A percentile compares a stretch with the other conserved stretches of the same genome.
phyloP scores from a whole-genome alignment of 345 rosid genomes.

The Orychophragmus violaceus region DNA sequence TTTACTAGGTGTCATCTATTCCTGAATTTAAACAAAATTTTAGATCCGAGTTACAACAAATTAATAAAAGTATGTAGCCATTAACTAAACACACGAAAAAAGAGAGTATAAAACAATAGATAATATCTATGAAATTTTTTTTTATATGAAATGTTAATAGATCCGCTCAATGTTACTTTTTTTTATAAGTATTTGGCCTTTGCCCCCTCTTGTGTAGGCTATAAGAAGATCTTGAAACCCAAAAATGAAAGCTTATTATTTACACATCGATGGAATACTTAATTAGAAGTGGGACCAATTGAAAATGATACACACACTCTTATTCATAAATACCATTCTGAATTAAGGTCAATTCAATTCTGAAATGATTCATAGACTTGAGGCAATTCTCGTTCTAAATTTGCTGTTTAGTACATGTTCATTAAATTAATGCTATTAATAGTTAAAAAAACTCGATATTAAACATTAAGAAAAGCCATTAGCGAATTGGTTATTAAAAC shows the following conservation, averaged over 20 bases:
- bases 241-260: background rate
- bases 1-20: constrained; percentile 6
- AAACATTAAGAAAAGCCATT: background rate
- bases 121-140: too few relatives aligned
- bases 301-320: background rate
- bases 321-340: background rate
- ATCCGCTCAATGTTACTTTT: too few relatives aligned
- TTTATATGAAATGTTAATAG: too few relatives aligned
- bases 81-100: background rate
- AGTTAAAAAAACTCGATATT: background rate
- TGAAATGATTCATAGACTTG: background rate
- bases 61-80: background rate
- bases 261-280: too few relatives aligned
- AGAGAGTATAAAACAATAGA: background rate
- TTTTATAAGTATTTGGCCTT: background rate
- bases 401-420: background rate
- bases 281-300: background rate
- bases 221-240: background rate
- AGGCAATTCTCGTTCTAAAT: background rate
- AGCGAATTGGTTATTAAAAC: background rate
- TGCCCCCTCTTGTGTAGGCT: background rate
- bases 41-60: background rate
- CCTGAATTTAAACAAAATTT: background rate
- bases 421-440: background rate
- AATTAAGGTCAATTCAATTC: background rate